Conservation (phyloP, 1,139 yeast species). For the Spencermartinsiella ligniputridi region DNA sequence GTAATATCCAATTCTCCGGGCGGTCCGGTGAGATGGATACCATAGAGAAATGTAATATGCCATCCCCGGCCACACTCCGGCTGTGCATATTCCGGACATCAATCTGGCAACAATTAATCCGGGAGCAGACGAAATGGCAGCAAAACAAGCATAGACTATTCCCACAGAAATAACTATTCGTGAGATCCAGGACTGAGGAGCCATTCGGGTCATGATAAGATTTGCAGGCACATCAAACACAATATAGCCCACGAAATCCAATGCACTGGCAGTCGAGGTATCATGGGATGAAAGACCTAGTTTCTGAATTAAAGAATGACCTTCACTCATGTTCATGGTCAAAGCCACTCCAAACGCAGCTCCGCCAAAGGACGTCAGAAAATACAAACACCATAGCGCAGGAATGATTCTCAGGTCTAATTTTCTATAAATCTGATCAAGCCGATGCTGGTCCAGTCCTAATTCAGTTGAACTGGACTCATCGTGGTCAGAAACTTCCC, state of each 20-base stretch:
- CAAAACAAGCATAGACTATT: constrained; percentile 67
- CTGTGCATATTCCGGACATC: constrained; percentile 75
- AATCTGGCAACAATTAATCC: constrained; percentile 72
- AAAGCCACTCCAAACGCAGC: constrained; percentile 74
- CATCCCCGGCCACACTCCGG: constrained; percentile 95
- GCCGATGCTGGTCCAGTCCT: constrained; percentile 12
- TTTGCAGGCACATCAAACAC: constrained; percentile 88
- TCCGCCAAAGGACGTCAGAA: constrained; percentile 73
- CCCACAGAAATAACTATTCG: constrained; percentile 78
- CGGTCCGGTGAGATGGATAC: constrained; percentile 78
- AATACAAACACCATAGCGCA: constrained; percentile 76
- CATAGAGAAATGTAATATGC: constrained; percentile 78
- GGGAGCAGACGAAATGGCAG: constrained; percentile 47
- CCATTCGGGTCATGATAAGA: constrained; percentile 72
- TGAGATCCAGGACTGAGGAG: constrained; percentile 82
- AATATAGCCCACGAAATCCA: constrained; percentile 78
- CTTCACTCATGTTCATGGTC: constrained; percentile 66
- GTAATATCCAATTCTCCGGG: constrained; percentile 80
- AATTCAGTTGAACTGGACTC: not conserved
- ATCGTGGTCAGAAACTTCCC: no score
- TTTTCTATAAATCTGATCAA: constrained; percentile 60
- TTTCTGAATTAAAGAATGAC: constrained; percentile 58
- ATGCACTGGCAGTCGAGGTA: constrained; percentile 71
- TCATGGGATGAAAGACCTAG: constrained; percentile 52
- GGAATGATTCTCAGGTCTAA: constrained; percentile 73